phyloP scores from a whole-genome alignment of 352 stramenopile species.

The Phytophthora nicotianae region DNA sequence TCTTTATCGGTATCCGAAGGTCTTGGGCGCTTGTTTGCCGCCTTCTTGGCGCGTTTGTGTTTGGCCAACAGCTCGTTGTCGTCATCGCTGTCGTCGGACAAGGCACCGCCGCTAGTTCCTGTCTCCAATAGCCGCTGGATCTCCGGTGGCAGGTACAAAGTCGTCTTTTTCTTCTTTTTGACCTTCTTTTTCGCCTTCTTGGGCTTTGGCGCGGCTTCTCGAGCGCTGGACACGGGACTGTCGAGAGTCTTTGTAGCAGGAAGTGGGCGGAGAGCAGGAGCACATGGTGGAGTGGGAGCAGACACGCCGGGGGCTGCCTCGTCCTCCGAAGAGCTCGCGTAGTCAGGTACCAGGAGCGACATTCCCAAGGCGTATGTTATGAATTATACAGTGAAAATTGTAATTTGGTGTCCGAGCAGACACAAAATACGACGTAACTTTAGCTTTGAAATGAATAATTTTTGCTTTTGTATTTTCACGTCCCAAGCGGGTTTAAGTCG shows the following conservation, averaged over 20 bases:
- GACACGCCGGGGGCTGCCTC: slow-evolving; percentile 22
- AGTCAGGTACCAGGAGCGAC: slow-evolving; percentile 62
- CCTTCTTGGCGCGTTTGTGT: slow-evolving; percentile 51
- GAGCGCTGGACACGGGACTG: not conserved
- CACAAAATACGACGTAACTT: too few relatives aligned
- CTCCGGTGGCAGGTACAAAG: slow-evolving; percentile 53
- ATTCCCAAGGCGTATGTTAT: too few relatives aligned
- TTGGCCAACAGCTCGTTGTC: slow-evolving; percentile 55
- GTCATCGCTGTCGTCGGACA: slow-evolving; percentile 45
- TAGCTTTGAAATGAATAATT: too few relatives aligned
- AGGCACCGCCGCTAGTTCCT: slow-evolving; percentile 13
- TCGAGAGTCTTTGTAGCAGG: not conserved
- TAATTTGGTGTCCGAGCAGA: too few relatives aligned
- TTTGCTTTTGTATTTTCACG: too few relatives aligned
- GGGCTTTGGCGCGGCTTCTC: slow-evolving; percentile 11
- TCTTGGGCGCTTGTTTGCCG: slow-evolving; percentile 41
- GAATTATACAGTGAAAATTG: too few relatives aligned
- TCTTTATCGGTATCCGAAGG: slow-evolving; percentile 4
- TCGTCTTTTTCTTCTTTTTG: slow-evolving; percentile 63
- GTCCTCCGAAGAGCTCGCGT: slow-evolving; percentile 64
- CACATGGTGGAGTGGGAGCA: not conserved
- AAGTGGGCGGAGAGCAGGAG: not conserved
- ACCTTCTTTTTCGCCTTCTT: slow-evolving; percentile 35
- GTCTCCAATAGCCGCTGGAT: slow-evolving; percentile 66
- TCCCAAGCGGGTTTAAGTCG: too few relatives aligned